Base-by-base conservation (phyloP, 2,329 filamentous ascomycete species). In the Trichocomaceae sp. region DNA sequence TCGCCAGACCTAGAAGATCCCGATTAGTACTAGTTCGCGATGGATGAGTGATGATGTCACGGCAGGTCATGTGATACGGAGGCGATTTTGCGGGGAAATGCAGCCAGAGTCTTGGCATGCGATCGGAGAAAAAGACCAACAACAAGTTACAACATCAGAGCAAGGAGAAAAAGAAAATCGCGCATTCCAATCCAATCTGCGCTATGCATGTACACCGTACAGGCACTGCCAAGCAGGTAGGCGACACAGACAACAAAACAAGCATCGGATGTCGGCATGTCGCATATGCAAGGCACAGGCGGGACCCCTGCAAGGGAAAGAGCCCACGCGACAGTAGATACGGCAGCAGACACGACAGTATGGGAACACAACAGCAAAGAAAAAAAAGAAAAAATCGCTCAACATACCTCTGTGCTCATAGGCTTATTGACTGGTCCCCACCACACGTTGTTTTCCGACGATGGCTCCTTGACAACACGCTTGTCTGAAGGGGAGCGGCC, bases 391-490 rank as follows among this genome's bases (percentile, higher is more conserved):
- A 13, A 48, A 54, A 52, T 42, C 54, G 52, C 41, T 51, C 52
- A 55, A 78, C 88, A 84, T 86, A 97, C 93, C 75, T 97, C 91
- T 66, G 90, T 83, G 64, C 84, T 86, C 93, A 99, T 99, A 71
- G 92, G 88, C 84, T 97, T 97, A 83, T 99, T 99, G 64, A 99
- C 93, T 55, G 93, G 92, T 68, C 93, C 93, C 93, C 93, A 97
- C 93, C 93, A 99, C 69, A 99, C 83, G 59, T 99, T 84, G 55
- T 93, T 86, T 74, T 96, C 86, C 61, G 93, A 97, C 60, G 84
- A 80, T 57, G 85, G 79, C 75, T 99, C 93, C 78, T 95, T 84
- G 70, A 99, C 93, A 70, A 99, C 88, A 73, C 93, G 87, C 86
- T 99, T 99, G 78, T 99, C 93, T 54, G 89, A 85, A 22, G 93